Evolutionary conservation across 140 eudicot genomes (phyloP), one percentile per base, ranked within the genome.

Genomic region (Bidens hawaiensis): DNA sequence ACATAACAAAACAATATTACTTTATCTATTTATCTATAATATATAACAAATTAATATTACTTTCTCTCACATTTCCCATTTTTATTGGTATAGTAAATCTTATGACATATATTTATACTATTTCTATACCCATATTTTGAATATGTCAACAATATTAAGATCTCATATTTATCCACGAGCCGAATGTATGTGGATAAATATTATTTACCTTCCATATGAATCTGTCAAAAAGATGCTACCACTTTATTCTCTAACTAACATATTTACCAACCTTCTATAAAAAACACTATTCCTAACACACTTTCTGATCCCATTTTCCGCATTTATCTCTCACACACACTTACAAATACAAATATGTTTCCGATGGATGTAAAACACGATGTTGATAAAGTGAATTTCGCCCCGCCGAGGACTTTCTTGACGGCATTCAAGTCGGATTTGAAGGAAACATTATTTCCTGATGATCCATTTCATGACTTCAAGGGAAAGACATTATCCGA

Each of bases 401-500:
- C 80, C 1, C 50, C 77, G 0, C 94, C 90, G 0, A 79, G 96
- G 55, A 58, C 67, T 43, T 87, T 84, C 40, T 40, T 71, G 17
- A 67, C 75, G 2, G 64, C 76, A 12, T 47, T 91, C 9, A 84
- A 63, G 21, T 78, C 88, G 0, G 79, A 78, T 59, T 22, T 80
- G 11, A 76, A 65, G 38, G 99, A 93, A 54, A 81, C 94, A 0
- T 74, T 93, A 9, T 83, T 88, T 17, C 95, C 99, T 0, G 99
- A 93, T 28, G 97, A 93, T 64, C 99, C 99, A 2, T 88, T 93
- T 48, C 57, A 74, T 5, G 76, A 51, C 2, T 62, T 93, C 34
- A 70, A 68, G 40, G 65, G 82, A 11, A 82, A 83, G 69, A 69
- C 97, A 6, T 58, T 68, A 5, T 25, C 66, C 3, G 62, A 48